Percentiles rank a stretch among this genome's conserved stretches.
These are phyloP conservation scores for Vigna hirtella DNA, from an alignment of 306 rosid species.

Conservation along the genomic window DNA sequence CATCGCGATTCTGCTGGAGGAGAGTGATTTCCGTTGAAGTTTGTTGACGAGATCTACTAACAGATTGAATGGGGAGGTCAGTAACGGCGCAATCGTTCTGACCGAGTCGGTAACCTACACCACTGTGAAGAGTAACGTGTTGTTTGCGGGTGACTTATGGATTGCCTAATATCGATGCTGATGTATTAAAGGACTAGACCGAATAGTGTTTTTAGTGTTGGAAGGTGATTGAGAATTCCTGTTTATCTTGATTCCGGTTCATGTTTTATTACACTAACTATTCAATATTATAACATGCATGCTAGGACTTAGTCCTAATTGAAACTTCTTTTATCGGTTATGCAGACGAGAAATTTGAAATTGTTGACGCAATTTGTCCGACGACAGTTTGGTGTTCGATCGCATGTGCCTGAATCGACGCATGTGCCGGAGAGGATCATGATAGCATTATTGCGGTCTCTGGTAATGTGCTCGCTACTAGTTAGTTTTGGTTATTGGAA, in stretches of 20 bases:
- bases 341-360: constrained; percentile 86
- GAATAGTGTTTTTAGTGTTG: constrained; percentile 90
- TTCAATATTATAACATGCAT: not conserved
- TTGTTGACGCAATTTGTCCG: constrained; percentile 72
- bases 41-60: constrained; percentile 62
- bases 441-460: constrained; percentile 85
- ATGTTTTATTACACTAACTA: not conserved
- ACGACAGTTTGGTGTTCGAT: constrained; percentile 58
- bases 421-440: constrained; percentile 76
- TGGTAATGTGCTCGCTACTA: constrained; percentile 57
- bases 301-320: not conserved
- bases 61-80: constrained; percentile 43
- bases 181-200: constrained; percentile 79
- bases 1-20: constrained; percentile 77
- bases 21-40: constrained; percentile 68
- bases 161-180: constrained; percentile 50
- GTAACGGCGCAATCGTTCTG: constrained; percentile 34
- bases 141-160: constrained; percentile 75
- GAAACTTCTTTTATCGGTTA: not conserved
- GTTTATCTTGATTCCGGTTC: not conserved
- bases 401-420: constrained; percentile 26
- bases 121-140: constrained; percentile 69
- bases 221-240: constrained; percentile 65
- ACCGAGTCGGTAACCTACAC: constrained; percentile 59
- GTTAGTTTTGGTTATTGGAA: not conserved